Conservation (phyloP, 371 early-diverging fungal genomes). For the Rhizomucor pusillus region DNA sequence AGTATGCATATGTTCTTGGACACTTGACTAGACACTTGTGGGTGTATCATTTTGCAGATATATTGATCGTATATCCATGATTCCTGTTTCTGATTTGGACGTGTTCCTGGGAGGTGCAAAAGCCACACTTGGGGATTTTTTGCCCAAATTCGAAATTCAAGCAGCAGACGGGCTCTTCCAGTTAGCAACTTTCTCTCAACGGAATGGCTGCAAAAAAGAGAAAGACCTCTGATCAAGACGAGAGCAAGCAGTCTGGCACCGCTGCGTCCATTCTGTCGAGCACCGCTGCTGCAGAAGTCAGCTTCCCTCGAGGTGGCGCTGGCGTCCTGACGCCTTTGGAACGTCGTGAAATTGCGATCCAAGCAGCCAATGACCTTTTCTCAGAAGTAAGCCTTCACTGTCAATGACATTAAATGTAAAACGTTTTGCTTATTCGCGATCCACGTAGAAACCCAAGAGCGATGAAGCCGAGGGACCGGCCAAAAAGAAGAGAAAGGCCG, state of each 20-base stretch:
- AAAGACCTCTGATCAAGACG: not conserved
- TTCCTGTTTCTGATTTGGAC: not conserved
- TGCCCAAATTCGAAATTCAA: not conserved
- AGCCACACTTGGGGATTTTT: not conserved
- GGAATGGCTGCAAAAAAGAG: conserved; percentile 7
- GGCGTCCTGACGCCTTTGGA: conserved; percentile 81
- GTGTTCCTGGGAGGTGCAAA: no score
- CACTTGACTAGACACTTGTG: no score
- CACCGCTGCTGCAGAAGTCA: conserved; percentile 23
- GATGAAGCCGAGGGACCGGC: conserved; percentile 34
- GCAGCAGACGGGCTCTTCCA: not conserved
- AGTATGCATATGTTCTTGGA: no score
- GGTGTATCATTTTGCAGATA: not conserved
- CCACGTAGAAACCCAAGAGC: conserved; percentile 10
- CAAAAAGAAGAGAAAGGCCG: conserved; percentile 55
- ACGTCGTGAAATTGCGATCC: conserved; percentile 71
- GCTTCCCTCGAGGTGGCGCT: conserved; percentile 85
- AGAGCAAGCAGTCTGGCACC: conserved; percentile 4
- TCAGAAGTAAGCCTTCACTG: conserved; percentile 18
- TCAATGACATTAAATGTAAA: not conserved
- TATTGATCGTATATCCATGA: not conserved
- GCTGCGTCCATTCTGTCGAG: not conserved
- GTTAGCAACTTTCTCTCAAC: not conserved
- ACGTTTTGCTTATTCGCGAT: not conserved
- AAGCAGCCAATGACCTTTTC: conserved; percentile 69